phyloP scores from a whole-genome alignment of 306 rosid genomes.

The Pyrus pyrifolia region DNA sequence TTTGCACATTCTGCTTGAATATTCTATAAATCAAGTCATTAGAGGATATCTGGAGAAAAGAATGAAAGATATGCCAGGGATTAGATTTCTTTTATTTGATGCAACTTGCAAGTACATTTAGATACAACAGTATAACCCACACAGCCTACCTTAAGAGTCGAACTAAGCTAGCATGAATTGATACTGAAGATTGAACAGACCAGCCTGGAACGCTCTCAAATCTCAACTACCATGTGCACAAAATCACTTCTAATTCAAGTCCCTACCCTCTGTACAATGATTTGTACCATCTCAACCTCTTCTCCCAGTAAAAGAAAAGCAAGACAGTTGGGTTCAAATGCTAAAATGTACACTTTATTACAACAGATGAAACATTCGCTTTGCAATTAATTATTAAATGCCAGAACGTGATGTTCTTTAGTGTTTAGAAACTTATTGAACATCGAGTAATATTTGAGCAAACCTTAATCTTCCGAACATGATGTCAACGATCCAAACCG shows the following conservation, averaged over 20 bases:
- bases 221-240: conserved; percentile 10
- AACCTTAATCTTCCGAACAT: no score
- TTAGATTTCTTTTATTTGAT: conserved; percentile 18
- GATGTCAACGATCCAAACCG: no score
- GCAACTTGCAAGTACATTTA: conserved; percentile 8
- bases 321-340: background rate
- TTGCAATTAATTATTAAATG: conserved; percentile 8
- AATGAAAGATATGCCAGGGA: no score
- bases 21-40: background rate
- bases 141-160: background rate
- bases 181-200: background rate
- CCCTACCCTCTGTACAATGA: conserved; percentile 29
- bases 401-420: background rate
- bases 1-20: background rate
- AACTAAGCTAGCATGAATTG: background rate
- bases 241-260: conserved; percentile 3
- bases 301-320: conserved; percentile 1
- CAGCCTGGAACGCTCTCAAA: conserved; percentile 9
- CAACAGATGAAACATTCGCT: conserved; percentile 18
- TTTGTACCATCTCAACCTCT: conserved; percentile 5
- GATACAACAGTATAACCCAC: background rate
- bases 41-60: background rate
- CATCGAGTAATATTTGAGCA: no score
- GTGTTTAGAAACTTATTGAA: no score
- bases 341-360: conserved; percentile 18